phyloP scores from a whole-genome alignment of 768 basidiomycete species.

The Kwoniella mangroviensis region DNA sequence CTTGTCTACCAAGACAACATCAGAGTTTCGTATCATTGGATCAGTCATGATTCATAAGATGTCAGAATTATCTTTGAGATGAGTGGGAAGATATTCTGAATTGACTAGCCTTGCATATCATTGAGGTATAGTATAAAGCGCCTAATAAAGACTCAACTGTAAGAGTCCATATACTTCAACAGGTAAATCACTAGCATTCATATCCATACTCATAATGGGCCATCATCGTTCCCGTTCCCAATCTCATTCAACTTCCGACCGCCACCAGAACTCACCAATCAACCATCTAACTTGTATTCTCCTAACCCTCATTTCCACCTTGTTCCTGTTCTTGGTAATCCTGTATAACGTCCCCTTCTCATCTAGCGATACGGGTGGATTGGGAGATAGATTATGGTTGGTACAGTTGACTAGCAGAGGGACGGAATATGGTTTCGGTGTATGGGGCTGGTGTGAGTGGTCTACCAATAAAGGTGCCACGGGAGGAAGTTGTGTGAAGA shows the following conservation, averaged over 20 bases:
- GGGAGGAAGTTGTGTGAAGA: constrained; percentile 10
- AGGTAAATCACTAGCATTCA: no score
- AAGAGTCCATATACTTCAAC: no score
- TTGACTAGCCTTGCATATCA: no score
- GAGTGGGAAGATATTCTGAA: no score
- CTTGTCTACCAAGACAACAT: no score
- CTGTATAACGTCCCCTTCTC: constrained; percentile 23
- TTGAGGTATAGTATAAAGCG: no score
- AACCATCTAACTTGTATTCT: constrained; percentile 13
- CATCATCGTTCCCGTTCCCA: background rate
- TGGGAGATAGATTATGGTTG: constrained; percentile 7
- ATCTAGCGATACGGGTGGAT: background rate
- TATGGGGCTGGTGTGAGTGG: constrained; percentile 34
- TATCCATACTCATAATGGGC: no score
- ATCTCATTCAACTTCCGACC: background rate
- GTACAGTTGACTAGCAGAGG: background rate
- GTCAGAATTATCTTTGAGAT: no score
- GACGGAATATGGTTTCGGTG: constrained; percentile 20
- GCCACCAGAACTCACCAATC: constrained; percentile 8
- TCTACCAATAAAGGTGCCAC: background rate
- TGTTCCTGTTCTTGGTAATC: constrained; percentile 22
- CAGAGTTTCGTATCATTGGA: no score
- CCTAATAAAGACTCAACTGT: no score
- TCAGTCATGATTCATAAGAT: no score
- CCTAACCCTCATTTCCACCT: background rate